Conservation (phyloP, 306 rosid genomes). For the Lupinus albus region DNA sequence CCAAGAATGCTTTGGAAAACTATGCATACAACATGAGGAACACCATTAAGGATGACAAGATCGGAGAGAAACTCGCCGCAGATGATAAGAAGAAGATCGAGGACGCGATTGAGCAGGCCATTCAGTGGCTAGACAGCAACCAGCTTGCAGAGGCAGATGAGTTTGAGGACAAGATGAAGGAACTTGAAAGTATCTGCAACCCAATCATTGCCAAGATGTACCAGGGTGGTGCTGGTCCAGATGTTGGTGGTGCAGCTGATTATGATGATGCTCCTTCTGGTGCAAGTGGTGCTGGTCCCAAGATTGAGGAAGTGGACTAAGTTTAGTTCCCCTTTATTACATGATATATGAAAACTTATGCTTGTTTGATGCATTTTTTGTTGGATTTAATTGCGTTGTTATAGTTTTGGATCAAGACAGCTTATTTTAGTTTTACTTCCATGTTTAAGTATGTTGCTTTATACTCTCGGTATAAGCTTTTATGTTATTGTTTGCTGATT, state of each 20-base stretch:
- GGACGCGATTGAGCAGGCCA: conserved; percentile 62
- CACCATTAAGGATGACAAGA: conserved; percentile 68
- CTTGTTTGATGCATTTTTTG: background rate
- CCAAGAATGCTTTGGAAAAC: conserved; percentile 57
- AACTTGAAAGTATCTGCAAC: conserved; percentile 64
- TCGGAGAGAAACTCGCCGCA: conserved; percentile 55
- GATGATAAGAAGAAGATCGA: conserved; percentile 72
- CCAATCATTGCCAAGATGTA: conserved; percentile 56
- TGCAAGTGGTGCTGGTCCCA: conserved; percentile 46
- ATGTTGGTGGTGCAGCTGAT: conserved; percentile 34
- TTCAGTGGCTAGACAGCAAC: conserved; percentile 66
- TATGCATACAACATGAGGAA: conserved; percentile 75
- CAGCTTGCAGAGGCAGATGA: conserved; percentile 61
- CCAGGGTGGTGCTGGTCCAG: conserved; percentile 60
- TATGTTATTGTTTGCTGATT: background rate
- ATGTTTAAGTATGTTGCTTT: background rate
- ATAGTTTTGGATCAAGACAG: background rate
- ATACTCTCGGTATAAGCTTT: conserved; percentile 3
- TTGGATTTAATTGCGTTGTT: background rate
- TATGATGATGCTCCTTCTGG: conserved; percentile 42
- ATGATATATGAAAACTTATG: background rate
- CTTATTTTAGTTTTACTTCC: background rate
- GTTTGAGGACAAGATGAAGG: conserved; percentile 72
- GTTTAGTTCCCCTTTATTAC: background rate
- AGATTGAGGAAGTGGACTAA: conserved; percentile 53